phyloP scores from a whole-genome alignment of 257 asterid genomes.

The Leptodermis oblonga region DNA sequence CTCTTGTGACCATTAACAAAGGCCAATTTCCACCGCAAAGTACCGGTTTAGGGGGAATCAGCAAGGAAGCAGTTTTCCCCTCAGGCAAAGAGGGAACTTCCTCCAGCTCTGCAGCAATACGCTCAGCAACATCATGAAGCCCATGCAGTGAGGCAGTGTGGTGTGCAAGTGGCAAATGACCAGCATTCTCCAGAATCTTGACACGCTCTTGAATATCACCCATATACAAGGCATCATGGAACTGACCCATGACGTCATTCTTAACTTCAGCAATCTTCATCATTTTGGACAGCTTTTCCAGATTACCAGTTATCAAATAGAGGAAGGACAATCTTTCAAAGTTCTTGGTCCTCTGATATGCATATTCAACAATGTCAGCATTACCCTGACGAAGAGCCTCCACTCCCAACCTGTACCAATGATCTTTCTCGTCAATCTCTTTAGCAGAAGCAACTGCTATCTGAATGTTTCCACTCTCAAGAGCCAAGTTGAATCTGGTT shows the following conservation, averaged over 20 bases:
- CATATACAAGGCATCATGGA: constrained; percentile 82
- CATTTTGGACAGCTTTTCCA: constrained; percentile 69
- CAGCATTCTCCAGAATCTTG: constrained; percentile 69
- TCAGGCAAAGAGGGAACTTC: constrained; percentile 59
- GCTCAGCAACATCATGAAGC: constrained; percentile 60
- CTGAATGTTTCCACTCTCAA: constrained; percentile 91
- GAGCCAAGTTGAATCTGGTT: constrained; percentile 85
- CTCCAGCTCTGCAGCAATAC: constrained; percentile 56
- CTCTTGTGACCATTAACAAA: constrained; percentile 67
- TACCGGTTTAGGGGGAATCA: constrained; percentile 79
- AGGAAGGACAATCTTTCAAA: constrained; percentile 88
- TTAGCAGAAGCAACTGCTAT: constrained; percentile 89
- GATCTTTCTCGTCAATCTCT: constrained; percentile 82
- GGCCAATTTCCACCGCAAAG: constrained; percentile 89
- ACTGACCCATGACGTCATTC: constrained; percentile 94
- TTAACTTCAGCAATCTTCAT: constrained; percentile 90
- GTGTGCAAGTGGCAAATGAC: constrained; percentile 81
- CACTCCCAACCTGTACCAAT: constrained; percentile 92
- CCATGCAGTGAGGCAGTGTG: constrained; percentile 69
- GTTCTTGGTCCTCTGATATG: constrained; percentile 86
- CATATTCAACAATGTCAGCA: constrained; percentile 94
- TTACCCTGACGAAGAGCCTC: constrained; percentile 99
- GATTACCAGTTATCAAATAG: constrained; percentile 71
- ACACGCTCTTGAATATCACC: constrained; percentile 86
- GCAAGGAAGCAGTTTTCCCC: constrained; percentile 48